phyloP scores from a whole-genome alignment of 352 stramenopile genomes.

The Globisporangium cylindrosporum region DNA sequence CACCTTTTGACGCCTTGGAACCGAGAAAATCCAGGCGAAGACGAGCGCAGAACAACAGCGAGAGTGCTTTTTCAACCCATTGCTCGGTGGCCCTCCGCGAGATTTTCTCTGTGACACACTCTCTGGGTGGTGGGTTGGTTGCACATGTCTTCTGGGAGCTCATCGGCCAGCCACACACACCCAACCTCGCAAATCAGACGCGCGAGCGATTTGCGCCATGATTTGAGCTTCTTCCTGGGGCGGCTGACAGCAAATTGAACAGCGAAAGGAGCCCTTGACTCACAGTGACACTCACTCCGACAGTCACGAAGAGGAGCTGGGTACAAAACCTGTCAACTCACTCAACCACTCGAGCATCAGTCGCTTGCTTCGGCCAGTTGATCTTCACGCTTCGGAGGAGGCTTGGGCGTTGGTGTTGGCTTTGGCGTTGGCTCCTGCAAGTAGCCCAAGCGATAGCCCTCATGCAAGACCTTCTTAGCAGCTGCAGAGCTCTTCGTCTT shows the following conservation, averaged over 20 bases:
- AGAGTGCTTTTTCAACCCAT: background rate
- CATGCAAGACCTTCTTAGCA: too few relatives aligned
- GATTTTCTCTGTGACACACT: background rate
- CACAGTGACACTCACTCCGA: background rate
- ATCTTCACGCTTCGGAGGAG: background rate
- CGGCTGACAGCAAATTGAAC: too few relatives aligned
- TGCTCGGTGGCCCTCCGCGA: background rate
- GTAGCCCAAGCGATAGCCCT: constrained; percentile 2
- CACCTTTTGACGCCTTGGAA: background rate
- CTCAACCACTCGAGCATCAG: background rate
- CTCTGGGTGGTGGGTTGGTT: too few relatives aligned
- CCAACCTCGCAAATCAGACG: background rate
- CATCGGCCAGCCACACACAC: background rate
- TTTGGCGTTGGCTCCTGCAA: background rate
- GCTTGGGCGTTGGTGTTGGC: background rate
- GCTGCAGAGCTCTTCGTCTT: too few relatives aligned
- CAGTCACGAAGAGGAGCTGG: background rate
- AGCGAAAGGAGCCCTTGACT: background rate
- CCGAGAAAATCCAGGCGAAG: background rate
- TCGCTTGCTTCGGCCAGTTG: background rate
- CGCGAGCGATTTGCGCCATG: background rate
- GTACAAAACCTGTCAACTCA: background rate
- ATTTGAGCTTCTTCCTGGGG: background rate
- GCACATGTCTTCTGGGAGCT: background rate
- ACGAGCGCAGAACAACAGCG: background rate